phyloP scores from a whole-genome alignment of 1,139 yeast genomes.

The Geotrichum fermentans region DNA sequence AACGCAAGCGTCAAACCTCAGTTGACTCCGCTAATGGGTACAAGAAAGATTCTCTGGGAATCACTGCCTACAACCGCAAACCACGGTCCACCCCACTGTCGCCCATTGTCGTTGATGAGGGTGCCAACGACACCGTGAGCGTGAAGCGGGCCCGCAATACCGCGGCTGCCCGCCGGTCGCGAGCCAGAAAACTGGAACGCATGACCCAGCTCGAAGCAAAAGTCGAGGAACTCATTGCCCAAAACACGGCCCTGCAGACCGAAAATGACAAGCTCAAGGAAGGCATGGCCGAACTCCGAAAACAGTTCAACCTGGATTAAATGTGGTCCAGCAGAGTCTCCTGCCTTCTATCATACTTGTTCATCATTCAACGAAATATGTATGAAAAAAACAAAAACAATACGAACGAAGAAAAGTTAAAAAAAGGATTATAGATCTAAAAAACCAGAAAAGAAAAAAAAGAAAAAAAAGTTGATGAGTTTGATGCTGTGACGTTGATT shows the following conservation, averaged over 20 bases:
- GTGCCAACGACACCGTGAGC: constrained; percentile 9
- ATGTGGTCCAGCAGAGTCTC: neutral
- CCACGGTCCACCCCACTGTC: constrained; percentile 46
- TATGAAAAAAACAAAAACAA: neutral
- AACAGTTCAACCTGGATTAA: constrained; percentile 9
- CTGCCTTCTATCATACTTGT: too few relatives aligned
- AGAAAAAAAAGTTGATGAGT: neutral
- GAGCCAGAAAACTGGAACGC: constrained; percentile 93
- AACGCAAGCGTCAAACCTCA: constrained; percentile 18
- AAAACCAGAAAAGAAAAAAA: neutral
- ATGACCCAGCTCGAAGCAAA: constrained; percentile 80
- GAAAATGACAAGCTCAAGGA: constrained; percentile 36
- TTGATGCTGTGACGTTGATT: too few relatives aligned
- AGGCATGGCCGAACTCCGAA: constrained; percentile 12
- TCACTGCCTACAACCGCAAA: constrained; percentile 40
- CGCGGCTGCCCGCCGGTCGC: constrained; percentile 94
- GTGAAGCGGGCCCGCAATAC: constrained; percentile 93
- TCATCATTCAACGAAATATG: too few relatives aligned
- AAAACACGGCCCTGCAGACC: constrained; percentile 33
- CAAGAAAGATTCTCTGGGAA: constrained; percentile 38
- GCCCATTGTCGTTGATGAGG: constrained; percentile 46
- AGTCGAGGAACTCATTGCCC: constrained; percentile 58
- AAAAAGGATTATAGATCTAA: too few relatives aligned
- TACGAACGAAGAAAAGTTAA: neutral
- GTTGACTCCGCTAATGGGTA: constrained; percentile 22